phyloP scores from a whole-genome alignment of 1,284 basidiomycete genomes.

The Leccinum griseonigrum region DNA sequence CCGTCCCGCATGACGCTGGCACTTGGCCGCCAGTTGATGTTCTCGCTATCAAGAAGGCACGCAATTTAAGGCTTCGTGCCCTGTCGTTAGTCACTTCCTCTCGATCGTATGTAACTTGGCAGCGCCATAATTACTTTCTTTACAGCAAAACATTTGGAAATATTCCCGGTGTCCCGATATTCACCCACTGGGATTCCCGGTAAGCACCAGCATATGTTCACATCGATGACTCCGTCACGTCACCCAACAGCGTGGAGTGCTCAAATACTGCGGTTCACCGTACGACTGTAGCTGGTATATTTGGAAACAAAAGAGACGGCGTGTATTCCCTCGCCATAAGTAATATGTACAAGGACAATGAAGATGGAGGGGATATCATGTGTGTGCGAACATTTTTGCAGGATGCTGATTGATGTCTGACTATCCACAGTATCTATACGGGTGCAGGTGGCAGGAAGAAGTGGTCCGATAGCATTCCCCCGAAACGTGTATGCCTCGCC shows the following conservation, averaged over 20 bases:
- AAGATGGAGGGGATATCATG: conserved; percentile 29
- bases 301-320: conserved; percentile 12
- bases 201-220: conserved; percentile 2
- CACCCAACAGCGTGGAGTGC: conserved; percentile 13
- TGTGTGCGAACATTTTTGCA: conserved; percentile 9
- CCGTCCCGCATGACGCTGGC: neutral
- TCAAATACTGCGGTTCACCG: conserved; percentile 21
- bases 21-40: neutral
- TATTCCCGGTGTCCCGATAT: conserved; percentile 22
- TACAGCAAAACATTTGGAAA: conserved; percentile 18
- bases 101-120: neutral
- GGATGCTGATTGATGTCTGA: conserved; percentile 1
- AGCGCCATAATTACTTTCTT: neutral
- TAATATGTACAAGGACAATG: conserved; percentile 20
- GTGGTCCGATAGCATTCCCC: conserved; percentile 9
- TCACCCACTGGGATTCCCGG: conserved; percentile 18
- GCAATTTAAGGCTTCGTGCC: neutral
- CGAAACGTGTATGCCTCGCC: conserved; percentile 18
- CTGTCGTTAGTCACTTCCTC: conserved; percentile 10
- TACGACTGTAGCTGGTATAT: conserved; percentile 16
- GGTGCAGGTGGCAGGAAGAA: conserved; percentile 22
- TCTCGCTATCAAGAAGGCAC: neutral
- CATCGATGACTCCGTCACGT: neutral
- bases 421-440: conserved; percentile 26
- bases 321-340: conserved; percentile 25